These are phyloP conservation scores for Maudiozyma bulderi DNA, from an alignment of 805 yeast species.

Conservation along the genomic window DNA sequence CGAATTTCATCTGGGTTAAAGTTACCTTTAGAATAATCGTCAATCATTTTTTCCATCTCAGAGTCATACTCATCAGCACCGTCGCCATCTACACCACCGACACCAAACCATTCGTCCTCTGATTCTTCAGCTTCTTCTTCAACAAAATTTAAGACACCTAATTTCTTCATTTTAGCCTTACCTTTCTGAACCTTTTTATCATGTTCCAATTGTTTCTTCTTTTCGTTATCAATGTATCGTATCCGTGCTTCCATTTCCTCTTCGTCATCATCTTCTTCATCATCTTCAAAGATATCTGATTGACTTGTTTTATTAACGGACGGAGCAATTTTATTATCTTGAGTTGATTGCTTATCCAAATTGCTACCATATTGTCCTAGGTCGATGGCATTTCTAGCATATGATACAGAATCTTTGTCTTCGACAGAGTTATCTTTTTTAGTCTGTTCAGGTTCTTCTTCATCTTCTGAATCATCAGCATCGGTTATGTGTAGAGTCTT, in stretches of 20 bases:
- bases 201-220: slow-evolving; percentile 13
- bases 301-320: background rate
- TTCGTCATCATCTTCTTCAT: too few species aligned
- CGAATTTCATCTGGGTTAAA: slow-evolving; percentile 51
- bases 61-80: slow-evolving; percentile 47
- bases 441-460: slow-evolving; percentile 5
- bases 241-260: slow-evolving; percentile 4
- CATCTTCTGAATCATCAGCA: slow-evolving; percentile 1
- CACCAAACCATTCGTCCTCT: slow-evolving; percentile 79
- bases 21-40: slow-evolving; percentile 51
- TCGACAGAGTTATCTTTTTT: background rate
- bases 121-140: slow-evolving; percentile 85
- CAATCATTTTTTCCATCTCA: slow-evolving; percentile 71
- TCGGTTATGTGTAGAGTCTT: slow-evolving; percentile 1
- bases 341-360: slow-evolving; percentile 2
- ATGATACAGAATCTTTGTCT: background rate
- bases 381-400: slow-evolving; percentile 14
- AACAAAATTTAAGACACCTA: slow-evolving; percentile 50
- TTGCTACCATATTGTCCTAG: slow-evolving; percentile 25
- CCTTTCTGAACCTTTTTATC: slow-evolving; percentile 22
- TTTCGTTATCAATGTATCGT: slow-evolving; percentile 12
- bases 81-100: slow-evolving; percentile 64
- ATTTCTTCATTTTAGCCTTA: slow-evolving; percentile 44
- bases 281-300: slow-evolving; percentile 3
- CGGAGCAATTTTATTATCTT: background rate